Evolutionary conservation across 2,329 filamentous ascomycete species (phyloP).

Genomic region (Saccharata proteae): DNA sequence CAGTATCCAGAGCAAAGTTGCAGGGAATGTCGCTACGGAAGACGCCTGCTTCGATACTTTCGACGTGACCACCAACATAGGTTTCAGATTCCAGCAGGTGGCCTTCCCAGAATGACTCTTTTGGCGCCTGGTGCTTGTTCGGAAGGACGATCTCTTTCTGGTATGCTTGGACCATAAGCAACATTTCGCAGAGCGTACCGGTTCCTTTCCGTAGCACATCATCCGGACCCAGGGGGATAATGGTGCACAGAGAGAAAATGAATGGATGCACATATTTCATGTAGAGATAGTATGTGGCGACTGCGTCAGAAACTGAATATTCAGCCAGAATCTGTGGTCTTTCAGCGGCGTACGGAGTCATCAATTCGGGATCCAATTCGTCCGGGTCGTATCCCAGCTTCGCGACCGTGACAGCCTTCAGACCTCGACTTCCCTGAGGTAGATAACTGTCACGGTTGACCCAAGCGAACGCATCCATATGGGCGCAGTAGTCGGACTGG

Average conservation of each 20-base stretch:
- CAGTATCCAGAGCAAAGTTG: conserved; percentile 81
- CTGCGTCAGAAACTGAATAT: conserved; percentile 97
- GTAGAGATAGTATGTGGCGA: conserved; percentile 97
- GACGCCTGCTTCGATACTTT: conserved; percentile 96
- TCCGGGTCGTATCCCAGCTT: conserved; percentile 98
- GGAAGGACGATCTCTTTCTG: conserved; percentile 82
- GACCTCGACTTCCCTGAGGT: conserved; percentile 88
- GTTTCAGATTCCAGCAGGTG: conserved; percentile 95
- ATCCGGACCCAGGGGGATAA: conserved; percentile 84
- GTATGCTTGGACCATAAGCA: conserved; percentile 97
- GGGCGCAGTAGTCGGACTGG: conserved; percentile 88
- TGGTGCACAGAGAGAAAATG: conserved; percentile 96
- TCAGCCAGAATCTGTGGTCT: conserved; percentile 88
- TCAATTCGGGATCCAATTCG: conserved; percentile 91
- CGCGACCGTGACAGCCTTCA: conserved; percentile 95
- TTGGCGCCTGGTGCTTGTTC: conserved; percentile 87
- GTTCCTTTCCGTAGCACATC: conserved; percentile 92
- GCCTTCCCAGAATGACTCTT: conserved; percentile 92
- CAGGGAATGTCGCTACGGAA: conserved; percentile 93
- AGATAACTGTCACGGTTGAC: conserved; percentile 97
- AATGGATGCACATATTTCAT: conserved; percentile 99
- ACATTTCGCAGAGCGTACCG: conserved; percentile 97
- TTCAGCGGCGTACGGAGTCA: conserved; percentile 80
- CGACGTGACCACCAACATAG: conserved; percentile 95
- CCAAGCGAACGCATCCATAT: conserved; percentile 99